A percentile compares a stretch with the other conserved stretches of the same genome.
Evolutionary conservation across 306 rosid species (phyloP).

Genomic region (Vigna hirtella): DNA sequence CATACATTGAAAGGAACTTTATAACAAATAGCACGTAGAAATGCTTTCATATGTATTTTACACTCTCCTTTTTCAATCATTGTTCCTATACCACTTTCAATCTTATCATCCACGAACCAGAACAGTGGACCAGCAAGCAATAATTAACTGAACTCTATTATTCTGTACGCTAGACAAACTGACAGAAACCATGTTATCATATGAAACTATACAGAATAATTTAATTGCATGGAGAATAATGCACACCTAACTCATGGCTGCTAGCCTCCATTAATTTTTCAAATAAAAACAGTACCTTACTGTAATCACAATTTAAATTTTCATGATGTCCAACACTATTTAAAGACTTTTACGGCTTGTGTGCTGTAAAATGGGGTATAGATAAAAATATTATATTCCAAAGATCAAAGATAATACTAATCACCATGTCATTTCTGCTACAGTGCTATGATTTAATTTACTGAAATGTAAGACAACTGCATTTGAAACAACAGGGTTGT

Average conservation of each 20-base stretch:
- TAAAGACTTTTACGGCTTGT: not conserved
- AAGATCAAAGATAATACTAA: not conserved
- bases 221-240: constrained; percentile 1
- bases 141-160: constrained; percentile 14
- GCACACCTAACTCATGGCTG: constrained; percentile 5
- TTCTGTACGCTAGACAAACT: not conserved
- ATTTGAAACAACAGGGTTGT: constrained; percentile 42
- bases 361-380: not conserved
- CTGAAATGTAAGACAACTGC: not conserved
- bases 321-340: not conserved
- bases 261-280: not conserved
- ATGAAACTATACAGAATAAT: not conserved
- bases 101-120: constrained; percentile 11
- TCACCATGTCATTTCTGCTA: not conserved
- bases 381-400: not conserved
- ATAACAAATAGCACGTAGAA: not conserved
- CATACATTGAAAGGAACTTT: constrained; percentile 18
- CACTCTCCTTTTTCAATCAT: not conserved
- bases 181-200: constrained; percentile 9
- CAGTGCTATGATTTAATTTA: not conserved
- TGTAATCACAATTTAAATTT: constrained; percentile 14
- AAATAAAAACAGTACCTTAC: not conserved
- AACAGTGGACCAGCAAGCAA: constrained; percentile 6
- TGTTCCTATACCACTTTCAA: constrained; percentile 10
- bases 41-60: not conserved